phyloP scores from a whole-genome alignment of 2,329 filamentous ascomycete species.

The Nigrospora osmanthi region DNA sequence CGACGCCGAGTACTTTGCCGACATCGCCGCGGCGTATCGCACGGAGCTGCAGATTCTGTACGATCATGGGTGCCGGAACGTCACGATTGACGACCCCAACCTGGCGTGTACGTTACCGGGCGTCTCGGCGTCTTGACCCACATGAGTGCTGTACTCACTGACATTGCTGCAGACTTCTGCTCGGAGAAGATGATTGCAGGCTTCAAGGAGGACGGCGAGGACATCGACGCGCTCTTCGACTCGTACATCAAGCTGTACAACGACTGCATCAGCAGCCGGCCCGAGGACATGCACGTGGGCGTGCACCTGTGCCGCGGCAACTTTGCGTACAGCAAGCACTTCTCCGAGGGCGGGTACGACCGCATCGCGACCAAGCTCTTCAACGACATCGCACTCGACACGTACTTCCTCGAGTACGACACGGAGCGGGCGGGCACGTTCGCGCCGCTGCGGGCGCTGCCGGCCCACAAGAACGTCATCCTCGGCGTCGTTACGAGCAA shows the following conservation, averaged over 20 bases:
- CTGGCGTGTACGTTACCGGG: constrained; percentile 49
- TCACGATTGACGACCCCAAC: constrained; percentile 61
- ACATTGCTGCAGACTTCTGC: constrained; percentile 54
- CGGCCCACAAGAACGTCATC: constrained; percentile 54
- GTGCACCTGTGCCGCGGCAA: constrained; percentile 69
- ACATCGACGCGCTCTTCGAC: constrained; percentile 62
- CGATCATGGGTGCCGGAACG: constrained; percentile 54
- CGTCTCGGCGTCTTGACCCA: not conserved
- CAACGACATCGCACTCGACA: constrained; percentile 53
- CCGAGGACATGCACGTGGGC: constrained; percentile 65
- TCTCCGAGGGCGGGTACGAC: constrained; percentile 61
- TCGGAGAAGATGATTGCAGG: constrained; percentile 64
- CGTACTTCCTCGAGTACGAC: constrained; percentile 64
- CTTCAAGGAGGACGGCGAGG: constrained; percentile 63
- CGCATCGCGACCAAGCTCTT: constrained; percentile 60
- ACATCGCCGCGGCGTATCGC: constrained; percentile 54
- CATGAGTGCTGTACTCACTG: not conserved
- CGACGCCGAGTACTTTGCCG: constrained; percentile 55
- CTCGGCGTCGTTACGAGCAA: constrained; percentile 59
- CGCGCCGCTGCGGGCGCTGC: constrained; percentile 54
- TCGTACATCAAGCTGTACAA: constrained; percentile 75
- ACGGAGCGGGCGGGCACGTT: constrained; percentile 57
- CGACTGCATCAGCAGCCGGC: constrained; percentile 55
- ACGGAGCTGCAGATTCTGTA: constrained; percentile 52
- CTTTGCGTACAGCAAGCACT: constrained; percentile 59